Base-by-base conservation (phyloP, 225 moss, liverwort and hornwort genomes). In the Rhytidiadelphus loreus region DNA sequence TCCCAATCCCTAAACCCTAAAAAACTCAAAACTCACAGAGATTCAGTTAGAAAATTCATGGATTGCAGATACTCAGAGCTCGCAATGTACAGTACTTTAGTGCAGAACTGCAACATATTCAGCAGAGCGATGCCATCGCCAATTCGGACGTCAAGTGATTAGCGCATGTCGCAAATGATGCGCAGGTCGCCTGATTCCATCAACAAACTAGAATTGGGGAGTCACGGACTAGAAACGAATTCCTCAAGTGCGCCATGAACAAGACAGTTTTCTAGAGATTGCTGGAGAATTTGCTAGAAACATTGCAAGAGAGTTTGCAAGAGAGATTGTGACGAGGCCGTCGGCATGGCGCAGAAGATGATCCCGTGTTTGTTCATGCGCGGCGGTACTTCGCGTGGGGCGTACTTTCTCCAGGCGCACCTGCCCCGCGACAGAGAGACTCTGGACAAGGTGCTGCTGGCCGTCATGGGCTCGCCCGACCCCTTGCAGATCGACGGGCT, bases 361-460 rank as follows among this genome's bases (percentile, higher is more conserved):
- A 90, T 96, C 60, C 96, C 95, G 29, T 95, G 93, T 58, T 65
- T 94, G 48, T 59, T 96, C 86, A 94, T 95, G 94, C 86, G 95
- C 30, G 95, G 95, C 35, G 96, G 96, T 76, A 96, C 96, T 4
- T 95, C 95, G 37, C 87, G 93, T 15, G 96, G 96, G 14, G 62
- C 90, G 6, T 93, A 79, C 64, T 94, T 96, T 74, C 90, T 95
- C 39, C 88, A 88, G 85, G 82, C 93, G 43, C 93, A 96, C 80
- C 88, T 95, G 33, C 96, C 95, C 10, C n/a, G 55, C 5, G 89
- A 90, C n/a, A 71, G 32, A 43, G 86, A 57, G 59, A 86, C 86
- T 77, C 79, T 93, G 48, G 72, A 94, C 90, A 85, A 87, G 75
- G 85, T 96, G 33, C 91, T 96, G 16, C 90, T 96, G 66, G 65